Base-by-base conservation (phyloP, 139 green algal species). In the Micractinium sp. region DNA sequence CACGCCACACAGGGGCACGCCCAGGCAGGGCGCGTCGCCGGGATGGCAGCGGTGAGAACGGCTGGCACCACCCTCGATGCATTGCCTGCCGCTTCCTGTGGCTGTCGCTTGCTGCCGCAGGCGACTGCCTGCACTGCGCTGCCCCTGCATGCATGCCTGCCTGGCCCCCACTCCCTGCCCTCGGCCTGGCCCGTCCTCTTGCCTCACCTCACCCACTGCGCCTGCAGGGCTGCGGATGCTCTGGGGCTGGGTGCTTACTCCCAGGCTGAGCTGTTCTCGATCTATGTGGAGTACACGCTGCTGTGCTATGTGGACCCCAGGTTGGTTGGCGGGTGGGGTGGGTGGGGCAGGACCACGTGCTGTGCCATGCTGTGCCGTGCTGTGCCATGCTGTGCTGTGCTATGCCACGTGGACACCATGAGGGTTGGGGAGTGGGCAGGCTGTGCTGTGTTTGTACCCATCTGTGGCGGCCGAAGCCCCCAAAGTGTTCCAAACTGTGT, bases 241-340 rank as follows among this genome's bases (percentile, higher is more conserved):
- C 86, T 89, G 86, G 76, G 76, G 3, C 86, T 85, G 76, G 76
- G 76, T 20, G 25, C 23, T 35, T 89, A 89, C 86, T 79, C 23
- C 0, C 53, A 67, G 19, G 9, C 33, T 33, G 60, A 92, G 82
- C 83, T 85, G 66, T 92, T 92, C 47, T 25, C 29, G 36, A 88
- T 86, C 38, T 92, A 92, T 56, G 60, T 86, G n/a, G 90, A 92
- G 47, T 92, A 92, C 69, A 60, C 33, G 66, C 81, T 90, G 29
- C 38, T 92, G 22, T 91, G 87, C 80, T 85, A 78, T 38, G n/a
- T 88, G 12, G 90, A 92, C 69, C 76, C 85, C 60, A 61, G 86
- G 86, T 89, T 41, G 19, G 82, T 19, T 39, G 81, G 12, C 47
- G 47, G 47, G 29, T n/a, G n/a, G n/a, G n/a, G n/a, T n/a, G n/a